Conservation (phyloP, 805 yeast species). For the Priceomyces medius region DNA sequence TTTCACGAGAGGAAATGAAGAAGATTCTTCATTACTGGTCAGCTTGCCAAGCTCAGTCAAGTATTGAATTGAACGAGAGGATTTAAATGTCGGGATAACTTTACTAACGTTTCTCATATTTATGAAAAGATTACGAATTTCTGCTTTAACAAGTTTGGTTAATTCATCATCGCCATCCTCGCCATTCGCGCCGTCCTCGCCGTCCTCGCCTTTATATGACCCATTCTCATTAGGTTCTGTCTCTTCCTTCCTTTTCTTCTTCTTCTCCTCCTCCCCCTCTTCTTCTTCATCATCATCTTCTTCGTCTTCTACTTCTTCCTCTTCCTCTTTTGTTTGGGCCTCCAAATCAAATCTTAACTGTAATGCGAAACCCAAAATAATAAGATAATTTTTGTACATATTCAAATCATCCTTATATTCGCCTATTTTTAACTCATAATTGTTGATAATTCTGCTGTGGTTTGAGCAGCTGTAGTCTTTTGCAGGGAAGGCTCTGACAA, state of each 20-base stretch:
- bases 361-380: slow-evolving; percentile 47
- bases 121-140: slow-evolving; percentile 29
- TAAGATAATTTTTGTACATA: slow-evolving; percentile 46
- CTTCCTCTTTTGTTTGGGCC: slow-evolving; percentile 3
- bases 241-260: slow-evolving; percentile 4
- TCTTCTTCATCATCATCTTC: slow-evolving; percentile 9
- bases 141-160: slow-evolving; percentile 31
- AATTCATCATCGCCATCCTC: slow-evolving; percentile 28
- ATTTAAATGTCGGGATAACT: slow-evolving; percentile 34
- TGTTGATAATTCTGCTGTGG: slow-evolving; percentile 33
- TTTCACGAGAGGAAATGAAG: slow-evolving; percentile 29
- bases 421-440: slow-evolving; percentile 40
- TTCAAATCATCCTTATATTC: slow-evolving; percentile 46
- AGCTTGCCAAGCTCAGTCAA: slow-evolving; percentile 5
- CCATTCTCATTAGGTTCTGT: slow-evolving; percentile 8
- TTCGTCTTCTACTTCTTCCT: slow-evolving; percentile 8
- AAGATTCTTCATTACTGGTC: slow-evolving; percentile 15
- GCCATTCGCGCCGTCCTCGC: slow-evolving; percentile 6
- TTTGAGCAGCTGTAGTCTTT: slow-evolving; percentile 26
- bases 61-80: slow-evolving; percentile 24
- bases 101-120: slow-evolving; percentile 31
- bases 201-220: slow-evolving; percentile 9
- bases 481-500: slow-evolving; percentile 27
- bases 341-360: slow-evolving; percentile 45
- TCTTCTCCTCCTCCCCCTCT: slow-evolving; percentile 11